Base-by-base conservation (phyloP, 768 basidiomycete genomes). In the Rhodocollybia butyracea region DNA sequence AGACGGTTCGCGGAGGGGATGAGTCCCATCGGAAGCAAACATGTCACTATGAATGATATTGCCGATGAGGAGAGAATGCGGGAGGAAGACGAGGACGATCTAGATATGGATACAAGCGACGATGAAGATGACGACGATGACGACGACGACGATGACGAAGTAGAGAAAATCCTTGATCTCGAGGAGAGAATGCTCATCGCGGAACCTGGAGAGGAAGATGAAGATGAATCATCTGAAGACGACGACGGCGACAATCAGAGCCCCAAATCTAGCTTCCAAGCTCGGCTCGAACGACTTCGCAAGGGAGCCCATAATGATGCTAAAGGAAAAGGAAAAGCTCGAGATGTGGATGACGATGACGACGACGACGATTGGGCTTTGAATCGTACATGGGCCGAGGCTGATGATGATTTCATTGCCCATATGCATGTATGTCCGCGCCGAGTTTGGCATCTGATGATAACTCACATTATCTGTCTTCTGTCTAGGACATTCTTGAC, bases 41-140 rank as follows among this genome's bases (percentile, higher is more conserved):
- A 77, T 58, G 68, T 79, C 43, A 85, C 84, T n/a, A 82, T 84
- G 70, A 86, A 84, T 61, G 89, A 91, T 68, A 61, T 89, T 21
- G 77, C 71, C 43, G 86, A 87, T 65, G 76, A 70, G 51, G 75
- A 73, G 54, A 68, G 66, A 59, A 79, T 86, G 64, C 64, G 59
- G 50, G 55, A 36, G 38, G 83, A 86, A 60, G 83, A 85, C 55
- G 79, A n/a, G n/a, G n/a, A n/a, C n/a, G n/a, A n/a, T n/a, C n/a
- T n/a, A n/a, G n/a, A n/a, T n/a, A n/a, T n/a, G n/a, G n/a, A n/a
- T n/a, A n/a, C n/a, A n/a, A n/a, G n/a, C n/a, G n/a, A n/a, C n/a
- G n/a, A 30, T 12, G 30, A 46, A 31, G 27, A n/a, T 45, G 42
- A 45, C 5, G 58, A 40, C 10, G 50, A 60, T 1, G 60, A 64